Evolutionary conservation across 2,329 filamentous ascomycete species (phyloP), one percentile per base, ranked within the genome.

Genomic region (Colletotrichum sp.): DNA sequence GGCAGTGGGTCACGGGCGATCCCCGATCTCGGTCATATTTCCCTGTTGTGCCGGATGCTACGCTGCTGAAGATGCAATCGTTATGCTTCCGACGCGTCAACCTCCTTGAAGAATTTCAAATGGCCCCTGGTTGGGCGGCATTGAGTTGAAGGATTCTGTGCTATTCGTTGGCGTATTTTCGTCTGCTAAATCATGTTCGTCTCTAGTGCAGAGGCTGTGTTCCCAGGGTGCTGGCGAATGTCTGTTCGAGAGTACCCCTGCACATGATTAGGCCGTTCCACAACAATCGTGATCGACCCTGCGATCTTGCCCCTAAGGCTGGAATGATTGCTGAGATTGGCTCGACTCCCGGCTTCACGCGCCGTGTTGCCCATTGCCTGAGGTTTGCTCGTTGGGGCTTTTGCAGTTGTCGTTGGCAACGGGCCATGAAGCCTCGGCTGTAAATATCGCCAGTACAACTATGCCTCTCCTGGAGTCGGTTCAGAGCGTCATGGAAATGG

Each of bases 401-500:
- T 85, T 80, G 78, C 91, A 86, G 1, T 82, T 82, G 2, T 93
- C 88, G 76, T 93, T 91, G 81, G 93, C 91, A 9, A 92, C 83
- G 91, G 0, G 87, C 86, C 86, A 93, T 88, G 10, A 93, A 83
- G 0, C 91, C 91, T 0, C 90, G 85, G 0, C 91, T 91, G 12
- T 91, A 87, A 1, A 93, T 88, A 78, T 93, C 91, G 2, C 91
- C 91, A 67, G 93, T 90, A 80, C 91, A 93, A 34, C 86, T 88
- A 79, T 91, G 92, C n/a, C 87, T 86, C 25, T 82, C 79, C 78
- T 88, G 86, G 22, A 91, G 82, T 34, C 73, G 80, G 28, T 82
- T 82, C n/a, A 91, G 86, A 3, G 87, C 89, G 1, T 79, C 83
- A 73, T 87, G 87, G 5, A 93, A 82, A 27, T 87, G 80, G 3